Evolutionary conservation across 2,329 filamentous ascomycete genomes (phyloP), one percentile per base, ranked within the genome.

Genomic region (Knoxdaviesia proteae): DNA sequence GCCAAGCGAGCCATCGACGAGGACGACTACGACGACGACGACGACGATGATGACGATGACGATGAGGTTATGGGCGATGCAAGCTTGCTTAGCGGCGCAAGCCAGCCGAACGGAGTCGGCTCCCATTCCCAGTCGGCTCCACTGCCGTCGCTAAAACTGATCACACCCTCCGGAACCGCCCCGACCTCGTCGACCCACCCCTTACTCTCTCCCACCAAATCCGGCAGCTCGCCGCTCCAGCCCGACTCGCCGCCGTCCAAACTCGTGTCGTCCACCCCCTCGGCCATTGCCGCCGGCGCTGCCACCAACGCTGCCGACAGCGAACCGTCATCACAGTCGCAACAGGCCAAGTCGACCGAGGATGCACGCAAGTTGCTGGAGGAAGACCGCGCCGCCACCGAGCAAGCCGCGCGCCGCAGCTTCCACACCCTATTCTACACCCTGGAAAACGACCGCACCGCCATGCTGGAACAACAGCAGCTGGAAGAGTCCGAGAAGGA

Each of bases 401-500:
- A 94, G 54, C 84, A 93, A 54, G 80, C 82, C 41, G 90, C 84
- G 38, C 86, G 86, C 61, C 74, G 77, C 52, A 90, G 81, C 60
- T 96, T 94, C 59, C 80, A 94, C 55, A 92, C 84, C 7, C 71
- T 94, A 49, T 93, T 96, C 59, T 88, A 94, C 58, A 94, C 90
- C 1, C 68, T 96, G 33, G 90, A 98, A 59, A 90, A 88, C 56
- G 90, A 98, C 56, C 75, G 84, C 44, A 84, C 88, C 52, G 90
- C 90, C 40, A 96, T 98, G 90, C 62, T 96, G 45, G 90, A 98
- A 58, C 90, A 98, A 60, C 86, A 96, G 58, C 84, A 88, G 58
- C 70, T 98, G 31, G 90, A 98, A 55, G 90, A 96, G 58, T 86
- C 92, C 1, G 90, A 98, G 58, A 81, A 92, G 56, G 86, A 93